phyloP scores from a whole-genome alignment of 768 basidiomycete genomes.

The Kwoniella europaea region DNA sequence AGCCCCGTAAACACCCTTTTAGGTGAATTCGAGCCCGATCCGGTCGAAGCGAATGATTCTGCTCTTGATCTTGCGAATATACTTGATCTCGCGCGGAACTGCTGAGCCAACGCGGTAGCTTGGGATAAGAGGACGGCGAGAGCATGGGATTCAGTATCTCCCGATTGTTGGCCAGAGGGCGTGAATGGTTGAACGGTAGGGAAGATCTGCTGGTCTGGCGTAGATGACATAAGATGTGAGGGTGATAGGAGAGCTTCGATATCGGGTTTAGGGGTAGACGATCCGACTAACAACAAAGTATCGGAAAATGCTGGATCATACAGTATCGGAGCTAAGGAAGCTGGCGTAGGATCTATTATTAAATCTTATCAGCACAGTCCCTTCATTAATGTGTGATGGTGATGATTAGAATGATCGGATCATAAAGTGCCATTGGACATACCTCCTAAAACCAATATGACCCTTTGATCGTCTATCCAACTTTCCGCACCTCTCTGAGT shows the following conservation, averaged over 20 bases:
- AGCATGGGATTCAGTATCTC: slow-evolving; percentile 16
- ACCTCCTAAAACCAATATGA: slow-evolving; percentile 42
- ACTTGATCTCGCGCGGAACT: slow-evolving; percentile 15
- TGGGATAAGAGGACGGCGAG: slow-evolving; percentile 30
- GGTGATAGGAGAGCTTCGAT: slow-evolving; percentile 35
- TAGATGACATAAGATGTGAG: slow-evolving; percentile 17
- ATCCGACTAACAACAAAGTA: slow-evolving; percentile 39
- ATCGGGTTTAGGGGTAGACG: slow-evolving; percentile 22
- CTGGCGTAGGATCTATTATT: slow-evolving; percentile 28
- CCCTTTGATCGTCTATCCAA: slow-evolving; percentile 30
- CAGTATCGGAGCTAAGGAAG: slow-evolving; percentile 37
- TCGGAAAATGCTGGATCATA: slow-evolving; percentile 35
- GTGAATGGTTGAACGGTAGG: slow-evolving; percentile 37
- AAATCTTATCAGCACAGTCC: not conserved
- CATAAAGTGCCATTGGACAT: slow-evolving; percentile 8
- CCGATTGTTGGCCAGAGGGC: not conserved
- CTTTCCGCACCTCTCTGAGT: slow-evolving; percentile 24
- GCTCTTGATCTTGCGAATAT: slow-evolving; percentile 4
- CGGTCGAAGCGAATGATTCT: slow-evolving; percentile 11
- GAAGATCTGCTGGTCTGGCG: slow-evolving; percentile 21
- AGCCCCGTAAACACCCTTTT: not conserved
- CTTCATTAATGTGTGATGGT: not conserved
- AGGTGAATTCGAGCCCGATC: slow-evolving; percentile 8
- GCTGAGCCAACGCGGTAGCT: slow-evolving; percentile 26
- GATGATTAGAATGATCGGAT: not conserved